Base-by-base conservation (phyloP, 2,329 filamentous ascomycete genomes). In the Escovopsis weberi region DNA sequence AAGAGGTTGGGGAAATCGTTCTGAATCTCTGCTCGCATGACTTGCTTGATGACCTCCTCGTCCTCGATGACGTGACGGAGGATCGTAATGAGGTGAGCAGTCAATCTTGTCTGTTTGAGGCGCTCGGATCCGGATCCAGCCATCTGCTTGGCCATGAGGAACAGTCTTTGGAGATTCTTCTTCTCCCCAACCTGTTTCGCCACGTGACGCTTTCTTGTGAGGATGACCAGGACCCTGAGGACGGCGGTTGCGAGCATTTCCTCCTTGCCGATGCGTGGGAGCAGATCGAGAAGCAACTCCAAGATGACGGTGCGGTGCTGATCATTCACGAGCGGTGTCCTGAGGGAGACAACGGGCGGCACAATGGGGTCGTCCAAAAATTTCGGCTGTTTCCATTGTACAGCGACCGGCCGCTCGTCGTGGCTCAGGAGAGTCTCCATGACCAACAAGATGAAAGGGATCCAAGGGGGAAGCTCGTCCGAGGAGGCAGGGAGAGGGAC, bases 11-110 rank as follows among this genome's bases (percentile, higher is more conserved):
- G 78, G 50, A 95, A 85, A 53, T 76, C 79, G n/a, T 75, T 67
- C 49, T 80, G 78, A 53, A 98, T 93, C 57, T 96, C 89, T 26
- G 80, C 82, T 41, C 82, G 75, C 83, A 98, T 95, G 46, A 94
- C 80, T 57, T 95, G 85, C 50, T 84, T 85, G 46, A 96, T 74
- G 2, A 82, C 91, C 15, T 87, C 81, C 40, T 94, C 86, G 55
- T 98, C 93, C 61, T 98, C 91, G 42, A 96, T 77, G 49, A 98
- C 81, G 55, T 98, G 91, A 35, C 93, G 80, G 37, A 98, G 67
- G 41, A 95, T 81, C 11, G 89, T 74, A 73, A 96, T 81, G 53
- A 94, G 82, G 44, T 82, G 74, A 19, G 68, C 60, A 3, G 68
- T 66, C 34, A 75, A 63, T 42, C 66, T 67, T 2, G 65, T 68